These are phyloP conservation scores for Diplotaxis tenuifolia DNA, from an alignment of 345 rosid genomes.

Conservation along the genomic window DNA sequence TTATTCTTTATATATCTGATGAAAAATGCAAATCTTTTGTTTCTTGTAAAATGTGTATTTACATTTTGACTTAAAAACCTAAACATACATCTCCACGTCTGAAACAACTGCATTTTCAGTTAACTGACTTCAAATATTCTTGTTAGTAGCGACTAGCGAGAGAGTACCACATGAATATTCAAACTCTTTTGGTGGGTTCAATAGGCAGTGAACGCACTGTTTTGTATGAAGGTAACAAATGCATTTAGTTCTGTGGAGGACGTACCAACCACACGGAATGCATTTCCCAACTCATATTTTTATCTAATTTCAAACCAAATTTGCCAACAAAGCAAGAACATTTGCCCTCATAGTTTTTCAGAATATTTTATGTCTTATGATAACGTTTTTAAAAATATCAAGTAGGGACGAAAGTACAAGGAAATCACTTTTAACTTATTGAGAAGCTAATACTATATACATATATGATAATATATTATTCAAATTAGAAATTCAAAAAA, in stretches of 20 bases:
- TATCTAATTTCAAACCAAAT: not conserved
- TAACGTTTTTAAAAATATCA: not conserved
- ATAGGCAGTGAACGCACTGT: slow-evolving; percentile 3
- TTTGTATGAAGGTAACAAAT: slow-evolving; percentile 13
- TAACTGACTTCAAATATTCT: not conserved
- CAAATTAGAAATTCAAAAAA: not conserved
- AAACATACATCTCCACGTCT: not conserved
- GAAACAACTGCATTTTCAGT: not conserved
- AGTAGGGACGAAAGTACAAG: not conserved
- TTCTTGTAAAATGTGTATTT: not conserved
- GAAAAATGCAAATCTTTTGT: not conserved
- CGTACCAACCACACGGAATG: slow-evolving; percentile 12
- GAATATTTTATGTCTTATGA: not conserved
- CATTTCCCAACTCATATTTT: not conserved
- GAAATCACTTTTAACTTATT: not conserved
- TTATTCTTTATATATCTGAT: not conserved
- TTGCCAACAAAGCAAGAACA: not conserved
- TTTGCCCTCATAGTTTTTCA: not conserved
- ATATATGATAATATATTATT: too few species aligned
- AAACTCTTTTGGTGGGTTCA: slow-evolving; percentile 13
- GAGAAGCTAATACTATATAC: too few species aligned
- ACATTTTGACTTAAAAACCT: not conserved
- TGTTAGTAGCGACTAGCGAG: not conserved
- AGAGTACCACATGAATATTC: too few species aligned
- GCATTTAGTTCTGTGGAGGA: not conserved